Evolutionary conservation across 768 basidiomycete genomes (phyloP).

Genomic region (Dioszegia crocea): DNA sequence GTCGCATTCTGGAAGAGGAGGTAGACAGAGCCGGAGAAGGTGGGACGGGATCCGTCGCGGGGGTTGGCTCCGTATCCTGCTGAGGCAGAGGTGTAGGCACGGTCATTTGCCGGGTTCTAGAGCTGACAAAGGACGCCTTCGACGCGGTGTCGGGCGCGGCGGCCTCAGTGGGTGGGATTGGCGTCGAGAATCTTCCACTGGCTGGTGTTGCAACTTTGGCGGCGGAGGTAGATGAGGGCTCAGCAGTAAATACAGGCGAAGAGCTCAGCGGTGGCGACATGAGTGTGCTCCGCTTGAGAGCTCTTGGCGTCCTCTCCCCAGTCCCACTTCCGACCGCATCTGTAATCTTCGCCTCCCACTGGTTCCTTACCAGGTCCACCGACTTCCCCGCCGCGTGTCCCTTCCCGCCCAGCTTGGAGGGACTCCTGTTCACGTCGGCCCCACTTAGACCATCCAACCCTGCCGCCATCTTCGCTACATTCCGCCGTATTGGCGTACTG

Average conservation of each 20-base stretch:
- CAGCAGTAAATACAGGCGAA: background rate
- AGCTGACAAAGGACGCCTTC: background rate
- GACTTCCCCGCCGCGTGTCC: constrained; percentile 19
- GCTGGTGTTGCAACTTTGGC: background rate
- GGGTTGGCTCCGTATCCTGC: background rate
- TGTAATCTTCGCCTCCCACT: constrained; percentile 40
- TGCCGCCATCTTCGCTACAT: constrained; percentile 30
- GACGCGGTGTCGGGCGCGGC: background rate
- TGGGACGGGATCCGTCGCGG: background rate
- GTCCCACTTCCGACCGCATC: background rate
- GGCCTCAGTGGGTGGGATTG: background rate
- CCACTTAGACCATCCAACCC: constrained; percentile 7
- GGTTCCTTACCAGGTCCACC: constrained; percentile 34
- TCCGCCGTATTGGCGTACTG: constrained; percentile 30
- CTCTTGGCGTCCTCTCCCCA: constrained; percentile 1
- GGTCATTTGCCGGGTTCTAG: background rate
- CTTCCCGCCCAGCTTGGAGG: constrained; percentile 2
- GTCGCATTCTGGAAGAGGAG: constrained; percentile 12
- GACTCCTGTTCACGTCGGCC: constrained; percentile 11
- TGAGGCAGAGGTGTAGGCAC: background rate
- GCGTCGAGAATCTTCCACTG: background rate
- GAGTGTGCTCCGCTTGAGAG: constrained; percentile 5
- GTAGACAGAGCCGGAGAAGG: constrained; percentile 2
- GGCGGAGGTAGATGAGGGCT: background rate
- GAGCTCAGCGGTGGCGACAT: constrained; percentile 4